Evolutionary conservation across 2,329 filamentous ascomycete species (phyloP), one percentile per base, ranked within the genome.

Genomic region (Onygenales sp.): DNA sequence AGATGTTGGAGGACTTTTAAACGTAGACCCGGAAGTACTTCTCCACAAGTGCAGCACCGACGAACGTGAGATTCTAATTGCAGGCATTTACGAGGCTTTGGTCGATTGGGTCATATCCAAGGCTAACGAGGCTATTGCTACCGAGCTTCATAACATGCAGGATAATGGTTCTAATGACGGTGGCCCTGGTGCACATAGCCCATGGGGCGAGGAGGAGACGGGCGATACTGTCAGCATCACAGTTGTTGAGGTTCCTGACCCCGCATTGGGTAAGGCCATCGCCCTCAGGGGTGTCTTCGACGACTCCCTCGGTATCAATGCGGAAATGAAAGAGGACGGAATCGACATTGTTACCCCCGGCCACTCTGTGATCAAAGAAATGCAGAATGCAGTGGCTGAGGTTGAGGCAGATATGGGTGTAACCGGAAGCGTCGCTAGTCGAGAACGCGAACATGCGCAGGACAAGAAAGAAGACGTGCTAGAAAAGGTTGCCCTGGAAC

Each of bases 311-410:
- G 93, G 93, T 50, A 96, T 98, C 72, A 97, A 97, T 62, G 80
- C 86, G 0, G 93, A 98, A 74, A 97, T 98, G 91, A 95, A 92
- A 64, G 86, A 92, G 57, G 93, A 98, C 60, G 93, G 93, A 8
- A 81, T 98, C 0, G 80, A 87, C n/a, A 79, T 94, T 2, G 72
- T 79, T 1, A 62, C 85, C 0, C 83, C 83, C 1, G 87, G 87
- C n/a, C 86, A 85, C 54, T 94, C 92, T 0, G 86, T 97, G 8
- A 68, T 92, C 11, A 84, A 87, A 39, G 91, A 96, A 66, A 94
- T 95, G 86, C 83, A 87, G 63, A 84, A 84, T 54, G 89, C 91
- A 1, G 81, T 96, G 5, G 73, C 82, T 0, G 85, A 88, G 48
- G 86, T 84, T 41, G 89, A 84, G 49, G 83, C 85, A 1, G 89